A percentile compares a stretch with the other conserved stretches of the same genome.
Evolutionary conservation across 768 basidiomycete species (phyloP).

Genomic region (Boletus patriciae): DNA sequence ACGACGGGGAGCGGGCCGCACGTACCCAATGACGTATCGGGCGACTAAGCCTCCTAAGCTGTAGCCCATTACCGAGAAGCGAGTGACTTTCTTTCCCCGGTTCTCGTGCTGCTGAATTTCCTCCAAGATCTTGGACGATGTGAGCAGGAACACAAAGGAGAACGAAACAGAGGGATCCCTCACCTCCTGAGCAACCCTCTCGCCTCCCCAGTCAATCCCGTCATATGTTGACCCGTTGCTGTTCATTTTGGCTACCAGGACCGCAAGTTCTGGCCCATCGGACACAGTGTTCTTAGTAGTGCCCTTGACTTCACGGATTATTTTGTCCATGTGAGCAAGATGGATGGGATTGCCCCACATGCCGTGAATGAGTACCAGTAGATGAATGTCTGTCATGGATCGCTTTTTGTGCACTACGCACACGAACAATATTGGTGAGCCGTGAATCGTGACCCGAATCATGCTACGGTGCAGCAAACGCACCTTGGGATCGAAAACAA

Average conservation of each 20-base stretch:
- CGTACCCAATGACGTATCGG: constrained; percentile 73
- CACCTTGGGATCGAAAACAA: constrained; percentile 1
- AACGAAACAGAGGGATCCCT: constrained; percentile 7
- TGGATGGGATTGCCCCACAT: constrained; percentile 83
- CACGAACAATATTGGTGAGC: neutral
- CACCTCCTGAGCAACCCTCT: constrained; percentile 79
- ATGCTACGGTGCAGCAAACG: neutral
- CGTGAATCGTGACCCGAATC: neutral
- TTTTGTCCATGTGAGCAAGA: constrained; percentile 56
- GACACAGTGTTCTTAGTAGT: constrained; percentile 23
- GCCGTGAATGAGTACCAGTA: constrained; percentile 52
- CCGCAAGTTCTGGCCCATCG: constrained; percentile 48
- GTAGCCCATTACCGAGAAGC: constrained; percentile 78
- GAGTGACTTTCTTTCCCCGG: constrained; percentile 57
- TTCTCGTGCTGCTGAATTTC: constrained; percentile 53
- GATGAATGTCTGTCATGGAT: constrained; percentile 36
- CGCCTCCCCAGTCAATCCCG: constrained; percentile 82
- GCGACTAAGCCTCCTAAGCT: constrained; percentile 79
- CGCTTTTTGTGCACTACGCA: neutral
- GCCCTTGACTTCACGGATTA: constrained; percentile 47
- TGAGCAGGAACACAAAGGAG: constrained; percentile 1
- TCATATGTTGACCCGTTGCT: constrained; percentile 71
- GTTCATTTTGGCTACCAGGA: constrained; percentile 68
- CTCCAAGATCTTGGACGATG: constrained; percentile 49
- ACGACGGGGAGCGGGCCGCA: neutral